Evolutionary conservation across 179 eudicot genomes (phyloP).

Genomic region (Actinidia polygama): DNA sequence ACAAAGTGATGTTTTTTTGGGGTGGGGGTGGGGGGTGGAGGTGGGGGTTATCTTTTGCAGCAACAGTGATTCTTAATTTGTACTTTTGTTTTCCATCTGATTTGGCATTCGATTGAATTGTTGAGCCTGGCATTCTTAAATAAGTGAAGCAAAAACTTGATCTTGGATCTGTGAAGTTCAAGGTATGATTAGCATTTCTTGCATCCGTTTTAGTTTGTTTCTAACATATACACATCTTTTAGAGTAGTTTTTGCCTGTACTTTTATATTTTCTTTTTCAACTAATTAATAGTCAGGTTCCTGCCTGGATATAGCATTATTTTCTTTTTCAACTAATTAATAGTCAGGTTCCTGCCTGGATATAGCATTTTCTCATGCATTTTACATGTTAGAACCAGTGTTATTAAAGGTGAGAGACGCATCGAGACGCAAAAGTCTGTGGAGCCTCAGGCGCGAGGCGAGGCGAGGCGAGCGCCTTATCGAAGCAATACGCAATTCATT

Average conservation of each 20-base stretch:
- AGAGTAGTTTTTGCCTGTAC: neutral
- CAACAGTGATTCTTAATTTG: neutral
- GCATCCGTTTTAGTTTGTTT: constrained; percentile 6
- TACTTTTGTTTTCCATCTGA: constrained; percentile 12
- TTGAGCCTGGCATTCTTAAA: constrained; percentile 93
- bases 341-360: neutral
- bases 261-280: neutral
- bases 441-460: too few relatives aligned
- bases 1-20: neutral
- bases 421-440: too few relatives aligned
- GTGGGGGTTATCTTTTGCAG: neutral
- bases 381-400: too few relatives aligned
- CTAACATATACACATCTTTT: neutral
- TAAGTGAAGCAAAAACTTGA: constrained; percentile 97
- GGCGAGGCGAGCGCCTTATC: too few relatives aligned
- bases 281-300: constrained; percentile 1
- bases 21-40: neutral
- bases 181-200: constrained; percentile 46
- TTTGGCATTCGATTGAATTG: constrained; percentile 28
- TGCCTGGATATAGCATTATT: too few relatives aligned
- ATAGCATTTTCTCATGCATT: too few relatives aligned
- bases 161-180: constrained; percentile 84
- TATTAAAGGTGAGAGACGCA: too few relatives aligned
- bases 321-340: neutral
- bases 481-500: too few relatives aligned